phyloP scores from a whole-genome alignment of 306 rosid genomes.

The Vigna nakashimae region DNA sequence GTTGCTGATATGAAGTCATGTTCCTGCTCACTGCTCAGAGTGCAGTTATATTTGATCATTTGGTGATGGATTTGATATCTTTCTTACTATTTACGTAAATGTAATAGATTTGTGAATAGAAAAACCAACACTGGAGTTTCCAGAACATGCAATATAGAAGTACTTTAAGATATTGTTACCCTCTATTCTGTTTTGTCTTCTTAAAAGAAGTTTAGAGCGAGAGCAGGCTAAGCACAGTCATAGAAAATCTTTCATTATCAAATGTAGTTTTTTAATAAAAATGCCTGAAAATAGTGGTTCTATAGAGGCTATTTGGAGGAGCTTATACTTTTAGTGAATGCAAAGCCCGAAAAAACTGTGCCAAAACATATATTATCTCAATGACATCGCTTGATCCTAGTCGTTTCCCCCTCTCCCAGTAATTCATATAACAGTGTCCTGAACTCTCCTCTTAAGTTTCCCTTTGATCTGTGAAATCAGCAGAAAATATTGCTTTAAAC shows the following conservation, averaged over 20 bases:
- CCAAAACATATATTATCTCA: neutral
- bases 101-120: no score
- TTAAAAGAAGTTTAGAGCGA: neutral
- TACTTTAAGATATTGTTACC: neutral
- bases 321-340: neutral
- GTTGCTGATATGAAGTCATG: neutral
- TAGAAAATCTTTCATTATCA: neutral
- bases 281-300: no score
- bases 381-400: slow-evolving; percentile 4
- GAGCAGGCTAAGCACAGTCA: neutral
- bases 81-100: neutral
- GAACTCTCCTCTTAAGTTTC: slow-evolving; percentile 15
- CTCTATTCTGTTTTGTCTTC: neutral
- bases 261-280: neutral
- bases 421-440: slow-evolving; percentile 19
- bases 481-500: slow-evolving; percentile 2
- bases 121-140: neutral
- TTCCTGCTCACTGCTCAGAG: neutral
- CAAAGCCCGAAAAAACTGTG: neutral
- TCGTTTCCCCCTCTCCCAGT: neutral
- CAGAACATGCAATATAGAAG: slow-evolving; percentile 10
- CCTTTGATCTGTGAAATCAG: slow-evolving; percentile 23
- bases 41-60: slow-evolving; percentile 13
- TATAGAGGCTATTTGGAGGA: neutral
- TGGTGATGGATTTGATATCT: neutral